A percentile compares a stretch with the other conserved stretches of the same genome.
Conservation (phyloP, 1,139 yeast genomes). For the Suhomyces wounanorum region DNA sequence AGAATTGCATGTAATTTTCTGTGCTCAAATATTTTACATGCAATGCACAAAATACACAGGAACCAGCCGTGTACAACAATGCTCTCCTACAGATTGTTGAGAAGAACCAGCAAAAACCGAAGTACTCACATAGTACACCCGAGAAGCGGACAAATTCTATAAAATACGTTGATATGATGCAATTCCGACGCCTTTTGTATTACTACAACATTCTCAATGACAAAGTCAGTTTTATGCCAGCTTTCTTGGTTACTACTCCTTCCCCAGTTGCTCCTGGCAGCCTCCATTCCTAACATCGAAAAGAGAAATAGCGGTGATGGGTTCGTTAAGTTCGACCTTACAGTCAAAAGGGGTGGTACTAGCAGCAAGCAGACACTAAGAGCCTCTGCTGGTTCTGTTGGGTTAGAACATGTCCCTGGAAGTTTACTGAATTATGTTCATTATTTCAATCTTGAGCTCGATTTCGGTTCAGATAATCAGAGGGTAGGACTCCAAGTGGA, state of each 20-base stretch:
- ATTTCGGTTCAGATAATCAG: constrained; percentile 17
- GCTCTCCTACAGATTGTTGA: neutral
- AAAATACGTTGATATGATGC: neutral
- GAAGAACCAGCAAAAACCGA: neutral
- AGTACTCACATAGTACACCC: neutral
- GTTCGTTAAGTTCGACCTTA: neutral
- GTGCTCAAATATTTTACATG: neutral
- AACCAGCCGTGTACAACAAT: neutral
- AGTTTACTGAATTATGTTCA: neutral
- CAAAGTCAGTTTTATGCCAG: neutral
- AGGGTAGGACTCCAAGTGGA: constrained; percentile 18
- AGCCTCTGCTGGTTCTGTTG: neutral
- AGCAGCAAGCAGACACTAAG: neutral
- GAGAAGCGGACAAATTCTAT: neutral
- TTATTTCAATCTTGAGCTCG: constrained; percentile 7
- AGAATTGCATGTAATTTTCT: no score
- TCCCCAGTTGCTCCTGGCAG: neutral
- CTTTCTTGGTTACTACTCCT: neutral
- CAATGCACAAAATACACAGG: neutral
- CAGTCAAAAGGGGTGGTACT: neutral
- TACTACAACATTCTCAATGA: neutral
- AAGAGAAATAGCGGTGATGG: neutral
- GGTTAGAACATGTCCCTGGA: neutral
- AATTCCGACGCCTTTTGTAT: neutral
- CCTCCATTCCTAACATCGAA: neutral